These are phyloP conservation scores for Daedaleopsis nitida DNA, from an alignment of 768 basidiomycete genomes.

Conservation along the genomic window DNA sequence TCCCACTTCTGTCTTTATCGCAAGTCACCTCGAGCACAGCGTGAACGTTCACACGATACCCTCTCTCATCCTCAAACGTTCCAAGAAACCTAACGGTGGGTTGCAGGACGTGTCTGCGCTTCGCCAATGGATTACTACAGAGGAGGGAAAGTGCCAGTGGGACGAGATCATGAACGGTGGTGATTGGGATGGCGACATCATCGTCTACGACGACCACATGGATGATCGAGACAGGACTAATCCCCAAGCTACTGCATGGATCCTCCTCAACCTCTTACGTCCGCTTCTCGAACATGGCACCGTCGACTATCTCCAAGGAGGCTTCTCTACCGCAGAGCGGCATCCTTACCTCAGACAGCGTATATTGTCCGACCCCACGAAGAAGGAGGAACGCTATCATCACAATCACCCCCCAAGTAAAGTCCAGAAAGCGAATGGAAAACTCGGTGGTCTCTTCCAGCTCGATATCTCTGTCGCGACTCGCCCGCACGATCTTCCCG, in stretches of 20 bases:
- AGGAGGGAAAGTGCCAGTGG: conserved; percentile 72
- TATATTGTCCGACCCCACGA: conserved; percentile 31
- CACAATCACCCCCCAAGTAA: conserved; percentile 1
- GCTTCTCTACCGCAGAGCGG: conserved; percentile 61
- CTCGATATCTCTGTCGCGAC: conserved; percentile 60
- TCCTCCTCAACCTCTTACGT: conserved; percentile 62
- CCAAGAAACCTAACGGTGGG: conserved; percentile 67
- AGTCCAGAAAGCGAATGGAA: conserved; percentile 22
- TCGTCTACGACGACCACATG: conserved; percentile 81
- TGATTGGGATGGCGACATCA: conserved; percentile 75
- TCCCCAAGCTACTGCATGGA: conserved; percentile 64
- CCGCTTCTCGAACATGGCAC: conserved; percentile 57
- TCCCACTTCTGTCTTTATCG: conserved; percentile 62
- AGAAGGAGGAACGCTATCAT: conserved; percentile 1
- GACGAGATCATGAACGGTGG: conserved; percentile 55
- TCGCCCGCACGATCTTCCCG: conserved; percentile 52
- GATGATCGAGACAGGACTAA: conserved; percentile 63
- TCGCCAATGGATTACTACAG: conserved; percentile 81
- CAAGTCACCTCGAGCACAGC: conserved; percentile 65
- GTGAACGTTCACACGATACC: conserved; percentile 83
- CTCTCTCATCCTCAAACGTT: conserved; percentile 87
- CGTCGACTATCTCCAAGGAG: conserved; percentile 73
- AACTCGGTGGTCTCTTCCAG: conserved; percentile 57
- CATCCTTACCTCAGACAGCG: conserved; percentile 57
- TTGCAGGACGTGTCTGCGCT: conserved; percentile 69